Evolutionary conservation across 1,284 basidiomycete species (phyloP).

Genomic region (Pyrrhoderma lamaoense): DNA sequence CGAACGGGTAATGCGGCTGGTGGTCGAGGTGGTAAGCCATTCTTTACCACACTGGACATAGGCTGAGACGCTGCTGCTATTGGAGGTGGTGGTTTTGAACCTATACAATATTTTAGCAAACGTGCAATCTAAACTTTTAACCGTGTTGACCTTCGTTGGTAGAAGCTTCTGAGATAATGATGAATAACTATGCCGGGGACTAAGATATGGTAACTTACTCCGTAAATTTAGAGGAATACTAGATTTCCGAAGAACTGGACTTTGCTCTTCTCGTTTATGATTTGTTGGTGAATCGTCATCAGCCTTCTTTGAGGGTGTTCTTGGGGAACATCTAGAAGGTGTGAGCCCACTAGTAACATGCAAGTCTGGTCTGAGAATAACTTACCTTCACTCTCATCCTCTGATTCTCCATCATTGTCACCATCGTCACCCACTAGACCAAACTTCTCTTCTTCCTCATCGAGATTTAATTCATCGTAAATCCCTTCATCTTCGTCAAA

Average conservation of each 20-base stretch:
- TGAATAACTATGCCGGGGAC: constrained; percentile 10
- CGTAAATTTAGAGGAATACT: constrained; percentile 51
- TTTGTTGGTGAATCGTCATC: constrained; percentile 68
- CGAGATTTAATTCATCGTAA: constrained; percentile 96
- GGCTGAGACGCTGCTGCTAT: constrained; percentile 73
- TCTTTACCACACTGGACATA: constrained; percentile 75
- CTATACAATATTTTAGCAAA: constrained; percentile 20
- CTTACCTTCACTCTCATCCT: constrained; percentile 65
- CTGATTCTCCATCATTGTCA: constrained; percentile 62
- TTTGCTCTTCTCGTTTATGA: constrained; percentile 60
- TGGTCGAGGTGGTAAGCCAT: constrained; percentile 48
- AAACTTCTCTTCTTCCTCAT: constrained; percentile 94
- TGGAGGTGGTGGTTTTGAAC: constrained; percentile 63
- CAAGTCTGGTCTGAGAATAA: neutral
- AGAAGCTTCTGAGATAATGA: constrained; percentile 35
- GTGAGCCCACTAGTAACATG: too few species aligned
- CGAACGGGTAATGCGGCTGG: constrained; percentile 67
- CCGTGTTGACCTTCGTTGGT: constrained; percentile 38
- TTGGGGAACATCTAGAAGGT: constrained; percentile 49
- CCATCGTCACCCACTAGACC: constrained; percentile 73
- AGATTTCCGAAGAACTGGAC: constrained; percentile 74
- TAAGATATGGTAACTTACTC: constrained; percentile 39
- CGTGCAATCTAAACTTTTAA: neutral
- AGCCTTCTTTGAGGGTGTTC: constrained; percentile 62
- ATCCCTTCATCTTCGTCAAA: constrained; percentile 98